Evolutionary conservation across 2,329 filamentous ascomycete genomes (phyloP).

Genomic region (Botrytis galanthina): DNA sequence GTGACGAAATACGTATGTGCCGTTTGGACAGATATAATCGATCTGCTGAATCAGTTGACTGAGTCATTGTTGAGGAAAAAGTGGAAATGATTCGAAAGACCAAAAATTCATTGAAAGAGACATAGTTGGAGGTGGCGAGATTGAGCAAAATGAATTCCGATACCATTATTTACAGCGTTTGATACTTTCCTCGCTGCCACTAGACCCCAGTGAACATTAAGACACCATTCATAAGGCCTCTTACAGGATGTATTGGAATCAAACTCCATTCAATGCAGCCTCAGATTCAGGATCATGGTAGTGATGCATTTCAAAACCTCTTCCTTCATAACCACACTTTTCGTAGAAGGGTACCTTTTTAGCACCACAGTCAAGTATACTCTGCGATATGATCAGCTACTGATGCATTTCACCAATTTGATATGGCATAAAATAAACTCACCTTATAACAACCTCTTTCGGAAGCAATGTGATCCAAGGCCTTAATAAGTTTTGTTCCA

Average conservation of each 20-base stretch:
- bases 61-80: not conserved
- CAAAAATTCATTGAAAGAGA: not conserved
- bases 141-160: not conserved
- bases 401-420: no score
- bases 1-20: not conserved
- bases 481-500: slow-evolving; percentile 86
- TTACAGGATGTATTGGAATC: not conserved
- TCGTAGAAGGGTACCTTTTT: slow-evolving; percentile 96
- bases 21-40: not conserved
- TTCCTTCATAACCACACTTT: slow-evolving; percentile 72
- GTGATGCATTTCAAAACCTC: slow-evolving; percentile 93
- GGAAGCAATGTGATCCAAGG: slow-evolving; percentile 81
- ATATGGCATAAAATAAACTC: not conserved
- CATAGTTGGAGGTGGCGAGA: not conserved
- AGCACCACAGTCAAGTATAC: slow-evolving; percentile 92
- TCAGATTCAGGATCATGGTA: slow-evolving; percentile 56
- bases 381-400: slow-evolving; percentile 47
- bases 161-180: not conserved
- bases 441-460: slow-evolving; percentile 85
- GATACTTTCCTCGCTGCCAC: not conserved
- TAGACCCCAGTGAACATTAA: not conserved
- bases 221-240: not conserved
- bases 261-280: slow-evolving; percentile 23
- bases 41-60: no score
- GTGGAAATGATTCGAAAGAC: not conserved